Evolutionary conservation across 2,329 filamentous ascomycete species (phyloP).

Genomic region (Neophaeococcomyces mojaviensis): DNA sequence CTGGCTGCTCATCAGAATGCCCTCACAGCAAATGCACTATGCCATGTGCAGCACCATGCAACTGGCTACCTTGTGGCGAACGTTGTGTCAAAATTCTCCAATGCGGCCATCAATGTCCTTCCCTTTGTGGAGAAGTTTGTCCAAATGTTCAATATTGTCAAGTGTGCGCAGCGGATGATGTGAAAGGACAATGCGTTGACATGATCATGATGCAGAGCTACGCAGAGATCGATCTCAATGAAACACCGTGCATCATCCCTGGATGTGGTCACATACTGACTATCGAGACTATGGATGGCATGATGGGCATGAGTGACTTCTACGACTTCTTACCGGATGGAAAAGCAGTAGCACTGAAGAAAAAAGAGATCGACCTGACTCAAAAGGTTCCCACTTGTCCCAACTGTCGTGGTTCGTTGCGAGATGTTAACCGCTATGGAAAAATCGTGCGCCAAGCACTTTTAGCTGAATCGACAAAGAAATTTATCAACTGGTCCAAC

Average conservation of each 20-base stretch:
- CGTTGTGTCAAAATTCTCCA: constrained; percentile 47
- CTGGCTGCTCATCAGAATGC: constrained; percentile 48
- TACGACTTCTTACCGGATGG: constrained; percentile 22
- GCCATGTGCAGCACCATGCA: constrained; percentile 61
- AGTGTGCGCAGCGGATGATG: constrained; percentile 38
- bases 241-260: constrained; percentile 55
- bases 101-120: constrained; percentile 60
- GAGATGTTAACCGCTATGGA: constrained; percentile 54
- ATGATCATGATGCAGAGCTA: constrained; percentile 50
- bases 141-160: constrained; percentile 50
- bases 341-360: constrained; percentile 17
- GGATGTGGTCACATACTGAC: constrained; percentile 59
- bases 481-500: constrained; percentile 52
- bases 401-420: constrained; percentile 52
- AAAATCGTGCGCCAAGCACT: constrained; percentile 53
- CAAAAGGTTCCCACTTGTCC: constrained; percentile 49
- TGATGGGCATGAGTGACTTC: constrained; percentile 43
- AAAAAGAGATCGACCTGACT: constrained; percentile 28
- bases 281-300: constrained; percentile 52
- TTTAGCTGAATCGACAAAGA: constrained; percentile 58
- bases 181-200: constrained; percentile 48
- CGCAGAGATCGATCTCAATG: constrained; percentile 49
- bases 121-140: constrained; percentile 58
- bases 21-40: constrained; percentile 45
- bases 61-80: constrained; percentile 57